A percentile compares a stretch with the other conserved stretches of the same genome.
Evolutionary conservation across 805 yeast species (phyloP).

Genomic region (Candida nitratophila): DNA sequence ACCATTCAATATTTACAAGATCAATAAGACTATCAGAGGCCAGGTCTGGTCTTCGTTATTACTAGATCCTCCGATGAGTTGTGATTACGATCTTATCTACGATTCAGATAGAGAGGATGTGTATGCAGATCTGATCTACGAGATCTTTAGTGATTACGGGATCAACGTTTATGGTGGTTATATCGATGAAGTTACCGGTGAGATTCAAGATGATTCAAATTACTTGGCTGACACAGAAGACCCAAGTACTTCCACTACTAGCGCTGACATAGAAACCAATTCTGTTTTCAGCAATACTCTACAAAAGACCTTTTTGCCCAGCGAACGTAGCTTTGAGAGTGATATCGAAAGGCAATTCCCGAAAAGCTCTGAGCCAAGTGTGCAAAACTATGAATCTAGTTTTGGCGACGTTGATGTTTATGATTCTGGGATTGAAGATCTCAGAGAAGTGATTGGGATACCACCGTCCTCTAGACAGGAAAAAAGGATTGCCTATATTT

Average conservation of each 20-base stretch:
- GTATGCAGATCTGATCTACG: constrained; percentile 6
- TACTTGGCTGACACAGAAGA: constrained; percentile 1
- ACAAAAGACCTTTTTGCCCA: too few species aligned
- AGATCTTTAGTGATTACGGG: constrained; percentile 2
- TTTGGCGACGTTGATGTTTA: constrained; percentile 7
- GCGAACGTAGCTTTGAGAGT: too few species aligned
- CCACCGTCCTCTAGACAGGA: not conserved
- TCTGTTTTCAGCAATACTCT: not conserved
- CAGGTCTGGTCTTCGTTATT: too few species aligned
- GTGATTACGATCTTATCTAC: too few species aligned
- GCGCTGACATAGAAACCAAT: not conserved
- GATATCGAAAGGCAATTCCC: too few species aligned
- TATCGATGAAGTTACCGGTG: constrained; percentile 16
- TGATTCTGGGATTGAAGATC: constrained; percentile 1
- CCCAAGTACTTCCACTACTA: not conserved
- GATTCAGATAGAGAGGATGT: constrained; percentile 2
- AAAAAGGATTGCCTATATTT: constrained; percentile 2
- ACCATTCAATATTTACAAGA: too few species aligned
- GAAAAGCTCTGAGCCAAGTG: not conserved
- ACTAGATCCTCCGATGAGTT: too few species aligned
- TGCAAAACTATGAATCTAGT: constrained; percentile 1
- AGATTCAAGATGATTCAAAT: constrained; percentile 5
- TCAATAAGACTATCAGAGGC: too few species aligned
- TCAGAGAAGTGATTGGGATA: constrained; percentile 10
- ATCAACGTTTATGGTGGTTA: constrained; percentile 5